These are phyloP conservation scores for Sinapis alba DNA, from an alignment of 441 rosid species.

Conservation along the genomic window DNA sequence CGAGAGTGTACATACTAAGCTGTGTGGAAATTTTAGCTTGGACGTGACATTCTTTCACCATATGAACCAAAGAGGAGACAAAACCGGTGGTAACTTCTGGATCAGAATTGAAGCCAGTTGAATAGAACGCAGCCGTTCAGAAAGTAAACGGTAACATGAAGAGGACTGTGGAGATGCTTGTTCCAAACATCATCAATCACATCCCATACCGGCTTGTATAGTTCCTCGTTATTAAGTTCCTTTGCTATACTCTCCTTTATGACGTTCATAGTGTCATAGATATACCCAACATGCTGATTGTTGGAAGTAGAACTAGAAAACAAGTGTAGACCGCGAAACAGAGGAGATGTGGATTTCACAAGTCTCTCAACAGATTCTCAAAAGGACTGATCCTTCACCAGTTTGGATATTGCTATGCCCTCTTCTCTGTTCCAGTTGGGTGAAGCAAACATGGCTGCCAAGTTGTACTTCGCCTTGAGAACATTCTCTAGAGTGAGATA, in stretches of 20 bases:
- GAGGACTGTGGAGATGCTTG: constrained; percentile 51
- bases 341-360: constrained; percentile 46
- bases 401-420: constrained; percentile 35
- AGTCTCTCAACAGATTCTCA: constrained; percentile 52
- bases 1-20: constrained; percentile 49
- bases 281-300: constrained; percentile 48
- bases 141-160: constrained; percentile 67
- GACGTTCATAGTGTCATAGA: constrained; percentile 62
- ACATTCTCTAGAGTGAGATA: constrained; percentile 53
- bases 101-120: constrained; percentile 50
- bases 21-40: constrained; percentile 44
- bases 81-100: constrained; percentile 55
- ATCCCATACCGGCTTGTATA: constrained; percentile 51
- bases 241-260: constrained; percentile 51
- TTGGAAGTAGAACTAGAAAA: constrained; percentile 35
- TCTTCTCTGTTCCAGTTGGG: constrained; percentile 45
- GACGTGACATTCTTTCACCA: constrained; percentile 33
- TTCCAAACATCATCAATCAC: constrained; percentile 64
- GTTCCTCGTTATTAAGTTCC: constrained; percentile 33
- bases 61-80: constrained; percentile 43
- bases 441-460: constrained; percentile 46
- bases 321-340: constrained; percentile 42
- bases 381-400: constrained; percentile 45
- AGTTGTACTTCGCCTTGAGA: constrained; percentile 39
- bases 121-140: constrained; percentile 55